Evolutionary conservation across 2,329 filamentous ascomycete genomes (phyloP), one percentile per base, ranked within the genome.

Genomic region (Penicillium sp.): DNA sequence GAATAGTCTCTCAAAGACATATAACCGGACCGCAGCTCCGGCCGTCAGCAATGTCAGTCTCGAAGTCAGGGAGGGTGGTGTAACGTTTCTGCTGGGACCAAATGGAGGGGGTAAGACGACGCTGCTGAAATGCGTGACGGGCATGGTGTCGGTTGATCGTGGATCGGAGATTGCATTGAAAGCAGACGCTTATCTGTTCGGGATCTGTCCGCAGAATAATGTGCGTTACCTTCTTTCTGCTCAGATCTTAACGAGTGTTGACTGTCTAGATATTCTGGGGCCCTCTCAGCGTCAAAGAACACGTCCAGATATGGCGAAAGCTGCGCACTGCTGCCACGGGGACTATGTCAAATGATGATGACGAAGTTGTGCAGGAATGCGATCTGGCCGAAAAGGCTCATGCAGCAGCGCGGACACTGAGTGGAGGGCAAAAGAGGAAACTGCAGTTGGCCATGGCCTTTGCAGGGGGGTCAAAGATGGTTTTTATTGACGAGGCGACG

Each of bases 401-500:
- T 35, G 88, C 91, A 0, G 78, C 81, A 59, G 83, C 91, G 0
- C 86, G 85, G 66, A 95, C 90, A 0, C 78, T 97, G 0, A 96
- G 91, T 2, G 92, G 92, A 8, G 92, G 92, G 0, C 92, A 97
- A 71, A 96, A 96, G 75, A 81, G 92, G 52, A 97, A 97, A 71
- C 79, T 96, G 8, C 92, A 97, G 71, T 79, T 97, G 2, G 91
- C 91, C 5, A 93, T 96, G 85, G 96, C 96, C 91, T 85, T 97
- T 64, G 95, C 90, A 3, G 92, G 93, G 60, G 91, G 91, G 11
- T 93, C 89, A 60, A 85, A 85, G 23, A 87, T 97, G 0, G 96
- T 92, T 73, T 94, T 91, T 65, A 85, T 97, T 5, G 92, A 97
- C 63, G 93, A 97, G 71, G 91, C 96, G 14, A 92, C 88, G 40